Conservation (phyloP, 352 stramenopile species). For the Globisporangium abappressorium region DNA sequence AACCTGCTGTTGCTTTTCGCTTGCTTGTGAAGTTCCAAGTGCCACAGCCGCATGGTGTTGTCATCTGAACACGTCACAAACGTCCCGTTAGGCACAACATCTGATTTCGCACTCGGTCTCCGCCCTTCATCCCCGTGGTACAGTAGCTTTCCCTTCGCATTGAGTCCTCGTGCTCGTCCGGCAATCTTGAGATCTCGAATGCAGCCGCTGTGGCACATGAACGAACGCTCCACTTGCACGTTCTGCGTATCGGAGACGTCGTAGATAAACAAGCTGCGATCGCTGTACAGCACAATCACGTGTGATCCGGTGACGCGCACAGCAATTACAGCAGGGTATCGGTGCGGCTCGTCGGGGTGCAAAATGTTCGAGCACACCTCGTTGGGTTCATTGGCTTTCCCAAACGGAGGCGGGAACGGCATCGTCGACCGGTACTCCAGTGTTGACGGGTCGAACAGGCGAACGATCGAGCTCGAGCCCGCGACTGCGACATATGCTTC, state of each 20-base stretch:
- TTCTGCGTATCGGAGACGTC: conserved; percentile 49
- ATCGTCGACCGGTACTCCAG: conserved; percentile 73
- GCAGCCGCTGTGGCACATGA: conserved; percentile 75
- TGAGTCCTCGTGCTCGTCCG: conserved; percentile 47
- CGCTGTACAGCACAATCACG: conserved; percentile 69
- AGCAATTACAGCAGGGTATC: conserved; percentile 56
- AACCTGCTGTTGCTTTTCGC: conserved; percentile 29
- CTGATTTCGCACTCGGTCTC: conserved; percentile 7
- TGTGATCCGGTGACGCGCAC: conserved; percentile 60
- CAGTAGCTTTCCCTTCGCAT: conserved; percentile 53
- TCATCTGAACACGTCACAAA: conserved; percentile 87
- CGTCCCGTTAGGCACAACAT: conserved; percentile 51
- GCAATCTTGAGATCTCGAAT: conserved; percentile 67
- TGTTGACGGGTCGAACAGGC: conserved; percentile 69
- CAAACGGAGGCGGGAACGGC: conserved; percentile 74
- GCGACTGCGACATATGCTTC: conserved; percentile 69
- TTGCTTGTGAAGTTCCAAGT: conserved; percentile 70
- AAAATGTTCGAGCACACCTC: conserved; percentile 22
- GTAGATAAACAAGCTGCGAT: conserved; percentile 83
- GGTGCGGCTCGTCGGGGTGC: conserved; percentile 49
- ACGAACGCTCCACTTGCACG: conserved; percentile 57
- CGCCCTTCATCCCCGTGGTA: conserved; percentile 29
- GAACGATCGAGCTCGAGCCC: conserved; percentile 58
- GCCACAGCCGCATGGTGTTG: conserved; percentile 86
- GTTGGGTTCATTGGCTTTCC: conserved; percentile 29